Conservation (phyloP, 805 yeast genomes). For the Lachancea sp. region DNA sequence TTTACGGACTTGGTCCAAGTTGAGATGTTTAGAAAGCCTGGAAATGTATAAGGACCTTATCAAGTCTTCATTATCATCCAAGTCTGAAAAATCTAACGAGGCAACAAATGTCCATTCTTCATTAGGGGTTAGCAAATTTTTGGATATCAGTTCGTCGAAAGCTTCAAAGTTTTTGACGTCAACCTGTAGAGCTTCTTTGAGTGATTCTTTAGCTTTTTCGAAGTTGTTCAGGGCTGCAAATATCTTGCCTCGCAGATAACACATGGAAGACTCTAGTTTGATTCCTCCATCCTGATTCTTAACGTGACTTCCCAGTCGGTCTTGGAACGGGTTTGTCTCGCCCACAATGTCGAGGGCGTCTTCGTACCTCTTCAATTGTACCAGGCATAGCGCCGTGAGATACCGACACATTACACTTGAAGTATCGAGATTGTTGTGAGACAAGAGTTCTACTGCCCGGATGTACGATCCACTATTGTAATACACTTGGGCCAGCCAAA, state of each 20-base stretch:
- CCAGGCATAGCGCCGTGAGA: conserved; percentile 66
- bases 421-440: conserved; percentile 46
- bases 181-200: conserved; percentile 74
- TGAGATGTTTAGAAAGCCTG: conserved; percentile 64
- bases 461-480: conserved; percentile 69
- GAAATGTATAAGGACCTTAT: conserved; percentile 72
- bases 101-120: conserved; percentile 82
- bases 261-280: conserved; percentile 79
- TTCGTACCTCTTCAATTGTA: conserved; percentile 71
- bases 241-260: conserved; percentile 76
- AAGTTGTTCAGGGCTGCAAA: conserved; percentile 78
- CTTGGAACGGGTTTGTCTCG: conserved; percentile 66
- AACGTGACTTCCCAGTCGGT: conserved; percentile 29
- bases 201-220: conserved; percentile 80
- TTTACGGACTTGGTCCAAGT: conserved; percentile 51
- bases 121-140: conserved; percentile 68
- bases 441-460: conserved; percentile 67
- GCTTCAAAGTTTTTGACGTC: conserved; percentile 95
- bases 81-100: conserved; percentile 49
- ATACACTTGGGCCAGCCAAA: conserved; percentile 91
- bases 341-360: conserved; percentile 85
- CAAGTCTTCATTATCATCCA: conserved; percentile 75
- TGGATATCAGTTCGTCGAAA: conserved; percentile 66
- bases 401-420: conserved; percentile 72
- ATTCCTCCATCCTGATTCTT: conserved; percentile 73